Conservation (phyloP, 2,329 filamentous ascomycete genomes). For the Pestalotiopsis sp. region DNA sequence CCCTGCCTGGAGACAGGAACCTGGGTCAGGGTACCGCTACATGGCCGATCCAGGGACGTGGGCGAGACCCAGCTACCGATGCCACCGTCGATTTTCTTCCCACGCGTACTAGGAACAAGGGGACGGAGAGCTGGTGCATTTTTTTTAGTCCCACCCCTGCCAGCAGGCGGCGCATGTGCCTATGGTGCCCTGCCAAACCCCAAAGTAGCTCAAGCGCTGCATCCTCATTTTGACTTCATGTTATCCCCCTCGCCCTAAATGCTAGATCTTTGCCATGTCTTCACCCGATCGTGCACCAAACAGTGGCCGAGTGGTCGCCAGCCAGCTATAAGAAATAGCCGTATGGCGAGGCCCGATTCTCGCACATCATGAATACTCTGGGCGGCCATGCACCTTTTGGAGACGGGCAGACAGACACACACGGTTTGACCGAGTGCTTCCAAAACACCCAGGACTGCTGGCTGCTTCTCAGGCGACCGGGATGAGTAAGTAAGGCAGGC, state of each 20-base stretch:
- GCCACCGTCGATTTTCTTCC: background rate
- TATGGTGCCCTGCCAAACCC: conserved; percentile 6
- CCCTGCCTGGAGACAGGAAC: background rate
- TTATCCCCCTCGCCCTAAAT: conserved; percentile 8
- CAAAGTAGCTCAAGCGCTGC: conserved; percentile 8
- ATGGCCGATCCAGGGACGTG: conserved; percentile 10
- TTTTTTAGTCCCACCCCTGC: background rate
- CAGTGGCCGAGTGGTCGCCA: background rate
- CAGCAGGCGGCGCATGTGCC: background rate
- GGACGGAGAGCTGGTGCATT: background rate
- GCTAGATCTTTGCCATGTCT: background rate
- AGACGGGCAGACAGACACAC: background rate
- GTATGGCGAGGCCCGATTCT: background rate
- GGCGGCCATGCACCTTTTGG: background rate
- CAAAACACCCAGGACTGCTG: background rate
- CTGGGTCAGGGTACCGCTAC: conserved; percentile 5
- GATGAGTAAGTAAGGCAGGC: background rate
- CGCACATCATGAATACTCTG: background rate
- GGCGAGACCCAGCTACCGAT: conserved; percentile 1
- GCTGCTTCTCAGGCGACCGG: background rate
- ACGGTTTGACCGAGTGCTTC: background rate
- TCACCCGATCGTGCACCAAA: background rate
- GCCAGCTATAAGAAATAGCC: background rate
- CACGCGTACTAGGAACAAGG: conserved; percentile 9
- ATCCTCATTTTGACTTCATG: conserved; percentile 14